Evolutionary conservation across 2,329 filamentous ascomycete genomes (phyloP).

Genomic region (Botrytis sinoallii): DNA sequence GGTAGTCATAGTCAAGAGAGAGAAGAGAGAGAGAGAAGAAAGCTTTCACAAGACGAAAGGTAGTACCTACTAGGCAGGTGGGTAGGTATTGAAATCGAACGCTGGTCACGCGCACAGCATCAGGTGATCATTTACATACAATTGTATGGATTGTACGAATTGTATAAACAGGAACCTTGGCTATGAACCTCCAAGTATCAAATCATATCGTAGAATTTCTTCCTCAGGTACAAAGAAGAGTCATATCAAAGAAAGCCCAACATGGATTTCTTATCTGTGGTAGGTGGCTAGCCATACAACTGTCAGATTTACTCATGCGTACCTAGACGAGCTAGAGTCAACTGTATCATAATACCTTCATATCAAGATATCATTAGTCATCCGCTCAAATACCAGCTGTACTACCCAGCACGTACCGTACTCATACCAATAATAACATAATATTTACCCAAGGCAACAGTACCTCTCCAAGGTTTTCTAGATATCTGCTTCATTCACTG

Average conservation of each 20-base stretch:
- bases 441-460: slow-evolving; percentile 17
- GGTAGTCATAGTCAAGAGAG: not conserved
- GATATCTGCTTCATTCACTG: slow-evolving; percentile 20
- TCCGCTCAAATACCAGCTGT: not conserved
- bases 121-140: not conserved
- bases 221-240: not conserved
- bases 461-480: not conserved
- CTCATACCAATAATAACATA: not conserved
- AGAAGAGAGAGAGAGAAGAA: not conserved
- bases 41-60: not conserved
- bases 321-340: not conserved
- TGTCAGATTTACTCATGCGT: not conserved
- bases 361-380: not conserved
- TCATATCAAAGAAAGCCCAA: not conserved
- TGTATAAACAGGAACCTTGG: not conserved
- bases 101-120: not conserved
- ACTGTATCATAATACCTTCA: not conserved
- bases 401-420: too few species aligned
- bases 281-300: not conserved
- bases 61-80: not conserved
- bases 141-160: not conserved
- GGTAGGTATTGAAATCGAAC: not conserved
- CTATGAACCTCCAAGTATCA: not conserved
- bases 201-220: not conserved
- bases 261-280: not conserved